Evolutionary conservation across 257 asterid genomes (phyloP), one percentile per base, ranked within the genome.

Genomic region (Rhazya stricta): DNA sequence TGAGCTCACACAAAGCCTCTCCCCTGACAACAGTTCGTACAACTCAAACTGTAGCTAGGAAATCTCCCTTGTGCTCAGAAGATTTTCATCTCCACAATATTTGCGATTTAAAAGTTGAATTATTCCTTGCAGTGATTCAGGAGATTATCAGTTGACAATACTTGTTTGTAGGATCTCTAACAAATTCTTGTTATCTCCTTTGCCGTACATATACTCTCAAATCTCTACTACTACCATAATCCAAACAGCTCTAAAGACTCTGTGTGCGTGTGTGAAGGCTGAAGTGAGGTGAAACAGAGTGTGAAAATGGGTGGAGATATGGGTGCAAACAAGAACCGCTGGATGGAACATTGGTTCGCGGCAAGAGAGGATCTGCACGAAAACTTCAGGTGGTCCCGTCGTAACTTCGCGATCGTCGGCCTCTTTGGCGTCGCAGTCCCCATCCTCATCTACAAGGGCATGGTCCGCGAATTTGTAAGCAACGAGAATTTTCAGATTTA

Each of bases 261-360:
- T n/a, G 54, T n/a, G 61, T 7, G 76, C 37, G 69, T 11, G 41
- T 11, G 51, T 5, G 74, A 73, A 42, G 60, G 39, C 39, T 23
- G 66, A 60, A 37, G 60, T 23, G 66, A 60, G 29, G 60, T 23
- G 60, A 53, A 19, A 58, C 45, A 41, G 75, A 21, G 79, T 16
- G 79, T 15, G 51, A 86, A 87, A 34, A 93, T 91, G 97, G 97
- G 98, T 1, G 98, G 98, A 65, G 98, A 97, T 71, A 93, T 93
- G 98, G 98, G 90, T 80, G 58, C 88, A 0, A 78, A 90, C 79
- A 91, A 87, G 91, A 91, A 93, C 83, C 91, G 86, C 61, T 93
- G 92, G 91, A 85, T 93, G 78, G 98, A 93, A 81, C 96, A 91
- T 0, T 93, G 98, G 98, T 75, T 78, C 10, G 0, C 91, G 6